These are phyloP conservation scores for Cladosporium sp. DNA, from an alignment of 2,329 filamentous ascomycete genomes.

Conservation along the genomic window DNA sequence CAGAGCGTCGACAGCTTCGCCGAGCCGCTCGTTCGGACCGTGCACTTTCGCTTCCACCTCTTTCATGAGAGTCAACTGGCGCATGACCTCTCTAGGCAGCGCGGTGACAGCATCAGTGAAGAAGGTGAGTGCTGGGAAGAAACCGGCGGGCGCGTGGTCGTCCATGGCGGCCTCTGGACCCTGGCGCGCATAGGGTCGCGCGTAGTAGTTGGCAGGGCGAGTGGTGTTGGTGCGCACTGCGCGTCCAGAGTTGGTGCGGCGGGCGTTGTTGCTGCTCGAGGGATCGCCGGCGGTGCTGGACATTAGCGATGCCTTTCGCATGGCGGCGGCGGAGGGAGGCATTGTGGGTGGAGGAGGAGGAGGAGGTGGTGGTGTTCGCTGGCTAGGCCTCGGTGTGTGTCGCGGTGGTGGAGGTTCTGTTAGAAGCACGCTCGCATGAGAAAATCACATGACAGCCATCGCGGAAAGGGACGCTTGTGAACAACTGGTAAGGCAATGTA, in stretches of 20 bases:
- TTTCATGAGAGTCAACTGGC: conserved; percentile 92
- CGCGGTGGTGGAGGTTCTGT: background rate
- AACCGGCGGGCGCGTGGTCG: conserved; percentile 41
- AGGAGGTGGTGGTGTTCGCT: background rate
- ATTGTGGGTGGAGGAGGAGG: background rate
- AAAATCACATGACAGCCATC: conserved; percentile 10
- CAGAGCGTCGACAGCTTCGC: conserved; percentile 69
- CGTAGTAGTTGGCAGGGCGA: conserved; percentile 54
- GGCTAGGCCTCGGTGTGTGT: background rate
- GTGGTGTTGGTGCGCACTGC: conserved; percentile 48
- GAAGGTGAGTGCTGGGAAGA: conserved; percentile 67
- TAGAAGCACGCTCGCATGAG: conserved; percentile 7
- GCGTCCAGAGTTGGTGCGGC: conserved; percentile 42
- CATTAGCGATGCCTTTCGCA: conserved; percentile 17
- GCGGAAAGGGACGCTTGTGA: background rate
- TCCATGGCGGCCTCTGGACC: conserved; percentile 26
- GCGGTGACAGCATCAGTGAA: conserved; percentile 93
- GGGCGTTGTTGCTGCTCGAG: conserved; percentile 15
- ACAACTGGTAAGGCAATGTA: background rate
- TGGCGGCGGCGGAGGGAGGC: conserved; percentile 14
- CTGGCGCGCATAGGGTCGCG: conserved; percentile 45
- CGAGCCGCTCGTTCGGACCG: conserved; percentile 78
- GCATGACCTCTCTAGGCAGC: conserved; percentile 89
- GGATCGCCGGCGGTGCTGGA: conserved; percentile 6
- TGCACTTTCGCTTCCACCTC: conserved; percentile 98